Percentiles rank a stretch among this genome's conserved stretches.
phyloP scores from a whole-genome alignment of 2,329 filamentous ascomycete species.

The Pestalotiopsis sp. region DNA sequence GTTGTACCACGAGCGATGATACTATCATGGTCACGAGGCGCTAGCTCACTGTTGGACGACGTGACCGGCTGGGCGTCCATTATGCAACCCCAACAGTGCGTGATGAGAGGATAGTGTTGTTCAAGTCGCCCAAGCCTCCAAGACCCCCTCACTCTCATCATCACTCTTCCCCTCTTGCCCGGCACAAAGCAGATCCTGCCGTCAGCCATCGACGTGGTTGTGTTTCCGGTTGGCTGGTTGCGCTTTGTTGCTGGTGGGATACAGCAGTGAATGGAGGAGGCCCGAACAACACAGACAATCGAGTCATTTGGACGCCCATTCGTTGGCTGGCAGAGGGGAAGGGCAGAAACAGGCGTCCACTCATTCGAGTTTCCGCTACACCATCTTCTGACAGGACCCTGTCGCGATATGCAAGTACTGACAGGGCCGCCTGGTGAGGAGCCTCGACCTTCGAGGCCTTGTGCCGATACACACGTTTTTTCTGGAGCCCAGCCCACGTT shows the following conservation, averaged over 20 bases:
- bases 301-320: not conserved
- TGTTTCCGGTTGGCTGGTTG: not conserved
- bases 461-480: not conserved
- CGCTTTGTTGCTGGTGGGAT: not conserved
- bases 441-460: not conserved
- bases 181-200: not conserved
- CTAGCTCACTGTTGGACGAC: not conserved
- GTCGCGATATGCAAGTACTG: not conserved
- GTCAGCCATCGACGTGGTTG: not conserved
- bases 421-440: not conserved
- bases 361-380: not conserved
- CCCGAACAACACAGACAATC: not conserved
- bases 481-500: not conserved
- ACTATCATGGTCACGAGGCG: not conserved
- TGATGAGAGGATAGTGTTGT: not conserved
- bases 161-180: not conserved
- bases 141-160: too few species aligned
- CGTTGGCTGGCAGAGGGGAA: not conserved
- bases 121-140: not conserved
- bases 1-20: not conserved
- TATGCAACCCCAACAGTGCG: not conserved
- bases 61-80: not conserved
- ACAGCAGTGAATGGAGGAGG: not conserved
- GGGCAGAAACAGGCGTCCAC: conserved; percentile 1
- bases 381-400: not conserved